Percentiles rank a stretch among this genome's conserved stretches.
Conservation (phyloP, 2,329 filamentous ascomycete species). For the Nectriaceae sp. region DNA sequence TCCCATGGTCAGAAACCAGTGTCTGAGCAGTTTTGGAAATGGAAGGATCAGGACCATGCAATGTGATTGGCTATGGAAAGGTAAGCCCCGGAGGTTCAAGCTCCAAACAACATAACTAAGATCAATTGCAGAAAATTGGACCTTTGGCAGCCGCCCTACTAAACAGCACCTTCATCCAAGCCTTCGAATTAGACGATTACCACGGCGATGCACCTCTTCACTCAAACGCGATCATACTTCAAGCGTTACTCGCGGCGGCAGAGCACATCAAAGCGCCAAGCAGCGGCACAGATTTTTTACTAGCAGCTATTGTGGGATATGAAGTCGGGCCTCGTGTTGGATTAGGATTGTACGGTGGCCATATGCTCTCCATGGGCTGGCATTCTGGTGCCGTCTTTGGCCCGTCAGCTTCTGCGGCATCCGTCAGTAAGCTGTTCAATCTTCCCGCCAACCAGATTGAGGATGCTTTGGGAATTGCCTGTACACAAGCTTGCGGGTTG, state of each 20-base stretch:
- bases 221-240: conserved; percentile 38
- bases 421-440: conserved; percentile 33
- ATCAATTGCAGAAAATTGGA: conserved; percentile 29
- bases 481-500: conserved; percentile 40
- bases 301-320: conserved; percentile 40
- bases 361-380: conserved; percentile 42
- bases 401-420: conserved; percentile 34
- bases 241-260: conserved; percentile 40
- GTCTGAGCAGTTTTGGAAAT: conserved; percentile 32
- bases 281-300: conserved; percentile 33
- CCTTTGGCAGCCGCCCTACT: conserved; percentile 41
- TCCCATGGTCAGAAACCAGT: conserved; percentile 43
- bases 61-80: not conserved
- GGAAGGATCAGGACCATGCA: conserved; percentile 28
- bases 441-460: conserved; percentile 33
- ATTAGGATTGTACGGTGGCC: conserved; percentile 36
- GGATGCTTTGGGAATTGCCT: conserved; percentile 40
- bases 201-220: conserved; percentile 43
- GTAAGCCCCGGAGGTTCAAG: too few relatives aligned
- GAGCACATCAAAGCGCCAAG: conserved; percentile 12
- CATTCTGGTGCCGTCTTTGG: conserved; percentile 43
- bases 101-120: conserved; percentile 23
- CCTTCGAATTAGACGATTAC: conserved; percentile 46
- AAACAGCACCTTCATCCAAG: conserved; percentile 46
- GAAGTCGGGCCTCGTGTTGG: conserved; percentile 42